Conservation (phyloP, 805 yeast species). For the Wickerhamomyces silvicola region DNA sequence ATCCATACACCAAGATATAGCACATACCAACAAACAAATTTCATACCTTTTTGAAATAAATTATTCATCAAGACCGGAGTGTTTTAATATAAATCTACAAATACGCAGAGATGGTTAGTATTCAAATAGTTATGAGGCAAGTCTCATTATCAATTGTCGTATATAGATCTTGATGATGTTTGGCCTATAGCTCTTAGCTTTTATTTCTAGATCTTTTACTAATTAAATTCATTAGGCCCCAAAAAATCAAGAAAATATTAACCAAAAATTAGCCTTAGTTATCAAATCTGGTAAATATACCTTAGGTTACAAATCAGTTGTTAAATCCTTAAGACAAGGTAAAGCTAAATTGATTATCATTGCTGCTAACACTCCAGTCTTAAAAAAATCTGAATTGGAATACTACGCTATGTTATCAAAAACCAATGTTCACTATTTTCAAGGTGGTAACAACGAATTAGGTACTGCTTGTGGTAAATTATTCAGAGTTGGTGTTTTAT, state of each 20-base stretch:
- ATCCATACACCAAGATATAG: no score
- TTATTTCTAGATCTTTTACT: slow-evolving; percentile 25
- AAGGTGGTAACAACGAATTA: slow-evolving; percentile 99
- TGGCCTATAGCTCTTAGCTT: background rate
- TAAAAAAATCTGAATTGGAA: slow-evolving; percentile 99
- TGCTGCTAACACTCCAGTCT: slow-evolving; percentile 99
- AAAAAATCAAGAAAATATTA: slow-evolving; percentile 88
- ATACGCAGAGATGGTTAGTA: slow-evolving; percentile 98
- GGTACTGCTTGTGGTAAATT: slow-evolving; percentile 99
- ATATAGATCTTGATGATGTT: slow-evolving; percentile 4
- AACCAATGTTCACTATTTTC: slow-evolving; percentile 96
- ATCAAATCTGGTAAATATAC: slow-evolving; percentile 99
- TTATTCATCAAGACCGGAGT: slow-evolving; percentile 79
- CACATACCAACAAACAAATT: slow-evolving; percentile 3
- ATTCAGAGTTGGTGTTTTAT: slow-evolving; percentile 98
- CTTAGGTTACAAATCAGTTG: slow-evolving; percentile 98
- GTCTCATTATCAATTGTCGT: no score
- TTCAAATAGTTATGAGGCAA: slow-evolving; percentile 12
- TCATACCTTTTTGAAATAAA: slow-evolving; percentile 7
- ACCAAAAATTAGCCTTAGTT: slow-evolving; percentile 96
- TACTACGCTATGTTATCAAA: slow-evolving; percentile 99
- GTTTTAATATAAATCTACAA: slow-evolving; percentile 38
- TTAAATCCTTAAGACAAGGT: slow-evolving; percentile 97
- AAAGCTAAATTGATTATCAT: slow-evolving; percentile 97
- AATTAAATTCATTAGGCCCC: slow-evolving; percentile 71